A percentile compares a stretch with the other conserved stretches of the same genome.
Evolutionary conservation across 192 early-diverging fungal species (phyloP).

Genomic region (Coemansia sp.): DNA sequence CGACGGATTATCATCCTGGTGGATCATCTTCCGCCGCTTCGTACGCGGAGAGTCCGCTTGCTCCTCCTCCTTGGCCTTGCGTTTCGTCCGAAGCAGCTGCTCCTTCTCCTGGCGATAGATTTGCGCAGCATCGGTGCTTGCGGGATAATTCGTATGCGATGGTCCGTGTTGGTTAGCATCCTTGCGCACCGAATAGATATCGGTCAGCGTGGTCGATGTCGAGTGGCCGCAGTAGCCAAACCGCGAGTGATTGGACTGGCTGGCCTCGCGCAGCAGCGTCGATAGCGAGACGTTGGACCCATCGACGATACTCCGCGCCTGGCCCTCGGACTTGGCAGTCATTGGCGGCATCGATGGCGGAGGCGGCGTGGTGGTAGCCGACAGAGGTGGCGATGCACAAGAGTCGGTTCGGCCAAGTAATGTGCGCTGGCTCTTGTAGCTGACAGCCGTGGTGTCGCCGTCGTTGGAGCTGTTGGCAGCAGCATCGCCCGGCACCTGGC

Average conservation of each 20-base stretch:
- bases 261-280: conserved; percentile 14
- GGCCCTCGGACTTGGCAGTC: conserved; percentile 6
- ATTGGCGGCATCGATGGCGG: conserved; percentile 1
- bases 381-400: neutral
- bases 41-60: conserved; percentile 41
- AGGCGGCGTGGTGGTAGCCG: neutral
- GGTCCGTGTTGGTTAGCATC: conserved; percentile 1
- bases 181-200: neutral
- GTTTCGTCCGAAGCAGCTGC: conserved; percentile 10
- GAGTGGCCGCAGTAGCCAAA: conserved; percentile 6
- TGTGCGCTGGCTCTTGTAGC: conserved; percentile 4
- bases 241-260: neutral
- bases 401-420: neutral
- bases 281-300: conserved; percentile 23
- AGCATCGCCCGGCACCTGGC: too few relatives aligned
- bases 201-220: conserved; percentile 15
- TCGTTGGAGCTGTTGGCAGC: neutral
- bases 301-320: too few relatives aligned
- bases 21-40: conserved; percentile 48
- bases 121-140: too few relatives aligned
- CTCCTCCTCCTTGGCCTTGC: conserved; percentile 33
- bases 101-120: neutral
- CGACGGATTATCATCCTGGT: conserved; percentile 8
- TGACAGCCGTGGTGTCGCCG: conserved; percentile 1
- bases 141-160: too few relatives aligned